phyloP scores from a whole-genome alignment of 2,329 filamentous ascomycete species.

The Ascosphaera apis region DNA sequence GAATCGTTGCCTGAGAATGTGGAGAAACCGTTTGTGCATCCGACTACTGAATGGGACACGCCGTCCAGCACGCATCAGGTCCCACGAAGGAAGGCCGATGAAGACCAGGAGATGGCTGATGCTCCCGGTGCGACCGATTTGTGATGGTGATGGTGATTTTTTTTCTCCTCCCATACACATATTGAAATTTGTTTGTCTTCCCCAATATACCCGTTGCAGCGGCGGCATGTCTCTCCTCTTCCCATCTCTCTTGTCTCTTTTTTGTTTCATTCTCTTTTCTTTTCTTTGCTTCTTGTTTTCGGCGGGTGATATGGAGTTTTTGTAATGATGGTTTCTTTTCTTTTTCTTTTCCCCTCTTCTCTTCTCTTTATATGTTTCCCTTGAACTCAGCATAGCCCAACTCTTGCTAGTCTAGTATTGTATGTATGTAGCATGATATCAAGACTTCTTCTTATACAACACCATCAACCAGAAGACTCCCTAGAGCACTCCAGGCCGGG shows the following conservation, averaged over 20 bases:
- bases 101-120: constrained; percentile 15
- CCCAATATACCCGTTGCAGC: not conserved
- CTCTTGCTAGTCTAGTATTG: not conserved
- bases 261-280: constrained; percentile 4
- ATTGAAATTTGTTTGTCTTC: not conserved
- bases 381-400: not conserved
- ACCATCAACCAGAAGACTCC: too few species aligned
- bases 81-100: constrained; percentile 6
- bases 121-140: constrained; percentile 9
- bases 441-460: not conserved
- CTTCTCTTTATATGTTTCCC: constrained; percentile 1
- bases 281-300: constrained; percentile 1
- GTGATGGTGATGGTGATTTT: constrained; percentile 8
- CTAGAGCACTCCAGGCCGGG: too few species aligned
- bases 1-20: not conserved
- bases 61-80: constrained; percentile 7
- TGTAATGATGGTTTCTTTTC: not conserved
- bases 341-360: not conserved
- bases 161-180: too few species aligned
- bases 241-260: constrained; percentile 3
- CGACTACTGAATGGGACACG: constrained; percentile 4
- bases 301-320: not conserved
- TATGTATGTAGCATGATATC: not conserved
- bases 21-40: not conserved
- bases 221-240: constrained; percentile 5